These are phyloP conservation scores for Pittosporum tobira DNA, from an alignment of 129 eudicot genomes.

Conservation along the genomic window DNA sequence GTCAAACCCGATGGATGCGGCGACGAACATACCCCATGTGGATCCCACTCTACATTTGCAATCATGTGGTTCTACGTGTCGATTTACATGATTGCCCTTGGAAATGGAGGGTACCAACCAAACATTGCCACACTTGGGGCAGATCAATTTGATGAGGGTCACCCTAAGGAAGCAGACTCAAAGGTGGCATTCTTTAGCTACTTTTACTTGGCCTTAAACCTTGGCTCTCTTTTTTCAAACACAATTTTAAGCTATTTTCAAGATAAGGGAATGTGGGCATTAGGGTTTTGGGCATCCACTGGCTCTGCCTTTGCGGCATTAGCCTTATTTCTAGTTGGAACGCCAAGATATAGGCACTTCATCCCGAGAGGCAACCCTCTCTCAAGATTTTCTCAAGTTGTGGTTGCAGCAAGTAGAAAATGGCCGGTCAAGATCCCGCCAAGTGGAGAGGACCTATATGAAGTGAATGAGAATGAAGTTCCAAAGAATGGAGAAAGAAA, in stretches of 20 bases:
- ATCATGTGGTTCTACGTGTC: conserved; percentile 50
- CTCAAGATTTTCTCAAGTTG: conserved; percentile 72
- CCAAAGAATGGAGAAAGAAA: conserved; percentile 37
- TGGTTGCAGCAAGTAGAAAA: conserved; percentile 57
- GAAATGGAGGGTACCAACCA: conserved; percentile 91
- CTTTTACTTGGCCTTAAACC: conserved; percentile 79
- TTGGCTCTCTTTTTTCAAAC: conserved; percentile 86
- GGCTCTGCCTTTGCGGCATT: conserved; percentile 54
- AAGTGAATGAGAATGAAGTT: conserved; percentile 34
- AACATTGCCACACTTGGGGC: conserved; percentile 88
- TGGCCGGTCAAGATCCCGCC: conserved; percentile 47
- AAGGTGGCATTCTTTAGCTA: conserved; percentile 83
- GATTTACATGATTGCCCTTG: conserved; percentile 73
- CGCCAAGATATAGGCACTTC: conserved; percentile 68
- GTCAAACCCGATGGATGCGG: conserved; percentile 73
- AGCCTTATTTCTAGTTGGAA: conserved; percentile 57
- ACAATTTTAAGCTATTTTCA: conserved; percentile 74
- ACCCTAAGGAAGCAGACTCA: conserved; percentile 53
- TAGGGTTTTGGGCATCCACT: conserved; percentile 84
- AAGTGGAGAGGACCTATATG: conserved; percentile 46
- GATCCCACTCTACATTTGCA: conserved; percentile 35
- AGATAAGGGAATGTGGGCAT: conserved; percentile 59
- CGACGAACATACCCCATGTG: conserved; percentile 39
- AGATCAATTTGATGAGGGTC: conserved; percentile 81
- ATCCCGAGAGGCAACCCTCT: conserved; percentile 61